Base-by-base conservation (phyloP, 768 basidiomycete genomes). In the Lyophyllum shimeji region DNA sequence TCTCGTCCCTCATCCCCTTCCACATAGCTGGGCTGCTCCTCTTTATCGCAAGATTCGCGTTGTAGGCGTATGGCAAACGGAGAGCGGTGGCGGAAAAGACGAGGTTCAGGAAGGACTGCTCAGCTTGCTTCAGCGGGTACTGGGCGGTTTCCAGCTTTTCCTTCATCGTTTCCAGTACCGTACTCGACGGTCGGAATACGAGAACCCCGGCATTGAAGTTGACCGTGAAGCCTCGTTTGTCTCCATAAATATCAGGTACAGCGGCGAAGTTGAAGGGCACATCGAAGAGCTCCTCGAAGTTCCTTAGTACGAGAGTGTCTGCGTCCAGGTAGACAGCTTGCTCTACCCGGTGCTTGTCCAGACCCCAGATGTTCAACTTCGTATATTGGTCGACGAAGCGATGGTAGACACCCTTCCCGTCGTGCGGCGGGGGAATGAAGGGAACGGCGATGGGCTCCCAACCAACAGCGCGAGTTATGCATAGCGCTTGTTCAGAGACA, bases 251-350 rank as follows among this genome's bases (percentile, higher is more conserved):
- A 53, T 78, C 76, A 1, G 75, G 74, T 4, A 71, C 76, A 2
- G 77, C 78, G 20, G 66, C 76, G 56, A 79, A 73, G 18, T 60
- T 59, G 68, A 70, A 77, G 12, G 76, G 76, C 4, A 74, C 57
- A 12, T 69, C 56, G 62, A 76, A 78, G n/a, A 78, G 70, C 60
- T 78, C 78, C 61, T 76, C 74, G 57, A 79, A 72, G 56, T 76
- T 76, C 37, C 65, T 65, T 7, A 65, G 70, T 18, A 74, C 76
- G 58, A 77, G 71, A 11, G 74, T 76, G 65, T 79, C 76, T n/a
- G 72, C 70, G 59, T 75, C 72, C 52, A 79, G 67, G 60, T 78
- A 77, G 23, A 78, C 69, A 13, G 71, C 67, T 33, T 63, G 46
- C 25, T 65, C 56, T 57, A 74, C 61, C 40, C 74, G 46, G 72